Conservation (phyloP, 1,284 basidiomycete genomes). For the Microbotryomycetes sp. region DNA sequence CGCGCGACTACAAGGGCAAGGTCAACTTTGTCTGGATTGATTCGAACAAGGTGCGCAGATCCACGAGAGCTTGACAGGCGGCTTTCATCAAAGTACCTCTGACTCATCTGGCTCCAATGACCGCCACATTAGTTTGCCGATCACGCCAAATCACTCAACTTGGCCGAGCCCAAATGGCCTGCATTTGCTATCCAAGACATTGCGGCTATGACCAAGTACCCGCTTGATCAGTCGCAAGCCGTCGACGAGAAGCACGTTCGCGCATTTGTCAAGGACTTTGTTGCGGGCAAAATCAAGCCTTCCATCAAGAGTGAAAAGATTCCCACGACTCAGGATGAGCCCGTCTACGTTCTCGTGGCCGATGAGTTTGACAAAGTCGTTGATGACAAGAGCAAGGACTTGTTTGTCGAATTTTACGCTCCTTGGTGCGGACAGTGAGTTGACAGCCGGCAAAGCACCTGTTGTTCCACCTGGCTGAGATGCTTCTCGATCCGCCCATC, state of each 20-base stretch:
- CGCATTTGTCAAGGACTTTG: constrained; percentile 59
- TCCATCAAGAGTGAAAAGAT: constrained; percentile 85
- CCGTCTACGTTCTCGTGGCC: constrained; percentile 77
- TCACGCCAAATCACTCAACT: constrained; percentile 91
- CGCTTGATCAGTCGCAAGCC: constrained; percentile 62
- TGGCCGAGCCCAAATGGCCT: constrained; percentile 78
- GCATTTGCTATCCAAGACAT: constrained; percentile 89
- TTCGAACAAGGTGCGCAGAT: constrained; percentile 55
- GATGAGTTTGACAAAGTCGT: constrained; percentile 83
- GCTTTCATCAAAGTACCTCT: not conserved
- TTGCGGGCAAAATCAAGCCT: constrained; percentile 67
- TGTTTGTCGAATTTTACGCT: constrained; percentile 95
- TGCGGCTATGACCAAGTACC: constrained; percentile 75
- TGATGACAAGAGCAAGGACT: constrained; percentile 76
- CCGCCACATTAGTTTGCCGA: constrained; percentile 69
- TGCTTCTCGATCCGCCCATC: not conserved
- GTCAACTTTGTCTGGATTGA: constrained; percentile 99
- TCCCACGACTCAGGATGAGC: constrained; percentile 73
- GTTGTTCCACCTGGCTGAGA: too few species aligned
- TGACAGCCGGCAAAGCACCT: too few species aligned
- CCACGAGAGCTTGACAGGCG: not conserved
- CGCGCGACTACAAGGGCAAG: constrained; percentile 72
- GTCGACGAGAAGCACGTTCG: constrained; percentile 51
- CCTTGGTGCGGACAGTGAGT: constrained; percentile 63
- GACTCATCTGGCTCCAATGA: too few species aligned